phyloP scores from a whole-genome alignment of 2,329 filamentous ascomycete genomes.

The Pseudogymnoascus sp. region DNA sequence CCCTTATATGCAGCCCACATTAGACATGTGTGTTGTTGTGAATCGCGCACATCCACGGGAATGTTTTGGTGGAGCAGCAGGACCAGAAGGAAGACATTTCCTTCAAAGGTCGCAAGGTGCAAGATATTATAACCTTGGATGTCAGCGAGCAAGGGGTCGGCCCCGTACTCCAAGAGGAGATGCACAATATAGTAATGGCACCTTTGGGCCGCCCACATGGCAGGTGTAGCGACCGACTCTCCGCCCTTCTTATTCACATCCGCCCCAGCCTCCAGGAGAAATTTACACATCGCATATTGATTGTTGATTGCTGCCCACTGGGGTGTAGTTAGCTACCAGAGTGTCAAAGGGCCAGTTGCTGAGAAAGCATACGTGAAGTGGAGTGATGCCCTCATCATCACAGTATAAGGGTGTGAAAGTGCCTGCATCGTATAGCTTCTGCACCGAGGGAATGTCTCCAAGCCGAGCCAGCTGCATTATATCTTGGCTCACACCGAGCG shows the following conservation, averaged over 20 bases:
- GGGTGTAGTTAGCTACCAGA: constrained; percentile 14
- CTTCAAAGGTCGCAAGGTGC: constrained; percentile 94
- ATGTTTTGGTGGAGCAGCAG: constrained; percentile 92
- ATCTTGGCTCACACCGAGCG: constrained; percentile 53
- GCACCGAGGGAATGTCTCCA: constrained; percentile 79
- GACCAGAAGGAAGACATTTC: constrained; percentile 83
- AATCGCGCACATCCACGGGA: constrained; percentile 83
- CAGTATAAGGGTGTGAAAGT: constrained; percentile 75
- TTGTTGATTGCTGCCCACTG: constrained; percentile 99
- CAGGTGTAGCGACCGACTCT: constrained; percentile 85
- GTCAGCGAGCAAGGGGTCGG: constrained; percentile 86
- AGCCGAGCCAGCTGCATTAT: constrained; percentile 92
- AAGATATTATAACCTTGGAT: constrained; percentile 97
- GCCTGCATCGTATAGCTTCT: constrained; percentile 78
- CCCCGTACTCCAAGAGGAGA: constrained; percentile 81
- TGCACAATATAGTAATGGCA: constrained; percentile 97
- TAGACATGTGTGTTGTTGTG: constrained; percentile 83
- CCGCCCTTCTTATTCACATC: constrained; percentile 94
- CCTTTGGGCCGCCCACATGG: constrained; percentile 94
- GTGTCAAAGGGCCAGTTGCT: neutral
- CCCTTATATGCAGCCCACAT: constrained; percentile 99
- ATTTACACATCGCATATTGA: constrained; percentile 94
- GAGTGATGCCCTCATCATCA: constrained; percentile 91
- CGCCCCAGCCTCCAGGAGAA: constrained; percentile 69
- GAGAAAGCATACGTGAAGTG: constrained; percentile 67